Evolutionary conservation across 2,329 filamentous ascomycete species (phyloP).

Genomic region (Phialophora chinensis): DNA sequence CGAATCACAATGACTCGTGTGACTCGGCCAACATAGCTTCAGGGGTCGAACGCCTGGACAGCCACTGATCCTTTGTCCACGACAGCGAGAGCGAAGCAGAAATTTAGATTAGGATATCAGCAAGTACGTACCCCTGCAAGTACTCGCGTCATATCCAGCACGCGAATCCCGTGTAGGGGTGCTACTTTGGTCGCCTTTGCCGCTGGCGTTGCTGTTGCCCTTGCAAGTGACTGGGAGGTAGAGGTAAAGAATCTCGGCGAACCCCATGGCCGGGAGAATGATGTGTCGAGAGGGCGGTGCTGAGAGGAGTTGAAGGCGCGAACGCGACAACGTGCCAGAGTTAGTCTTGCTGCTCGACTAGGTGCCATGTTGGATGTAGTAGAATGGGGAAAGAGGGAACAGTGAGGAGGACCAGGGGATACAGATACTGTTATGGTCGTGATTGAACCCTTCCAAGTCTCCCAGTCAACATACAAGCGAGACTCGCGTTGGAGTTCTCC

Average conservation of each 20-base stretch:
- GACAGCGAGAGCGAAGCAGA: not conserved
- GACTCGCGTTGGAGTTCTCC: not conserved
- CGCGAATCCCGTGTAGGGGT: conserved; percentile 78
- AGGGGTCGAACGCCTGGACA: not conserved
- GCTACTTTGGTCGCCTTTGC: conserved; percentile 52
- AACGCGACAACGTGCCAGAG: not conserved
- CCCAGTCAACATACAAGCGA: not conserved
- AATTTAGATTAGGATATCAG: not conserved
- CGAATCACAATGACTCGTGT: not conserved
- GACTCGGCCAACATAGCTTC: not conserved
- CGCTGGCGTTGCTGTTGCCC: not conserved
- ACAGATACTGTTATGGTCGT: not conserved
- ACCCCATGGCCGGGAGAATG: not conserved
- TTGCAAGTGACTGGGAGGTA: not conserved
- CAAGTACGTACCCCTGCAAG: conserved; percentile 77
- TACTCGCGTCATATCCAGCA: conserved; percentile 96
- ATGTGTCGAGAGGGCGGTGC: not conserved
- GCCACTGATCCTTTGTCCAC: not conserved
- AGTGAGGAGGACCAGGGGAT: not conserved
- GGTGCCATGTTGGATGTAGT: conserved; percentile 3
- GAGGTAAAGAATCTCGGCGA: conserved; percentile 2
- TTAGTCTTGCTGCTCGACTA: conserved; percentile 9
- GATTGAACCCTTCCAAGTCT: not conserved
- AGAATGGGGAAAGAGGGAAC: not conserved
- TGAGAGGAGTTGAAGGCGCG: not conserved